Evolutionary conservation across 257 asterid species (phyloP).

Genomic region (Penstemon barbatus): DNA sequence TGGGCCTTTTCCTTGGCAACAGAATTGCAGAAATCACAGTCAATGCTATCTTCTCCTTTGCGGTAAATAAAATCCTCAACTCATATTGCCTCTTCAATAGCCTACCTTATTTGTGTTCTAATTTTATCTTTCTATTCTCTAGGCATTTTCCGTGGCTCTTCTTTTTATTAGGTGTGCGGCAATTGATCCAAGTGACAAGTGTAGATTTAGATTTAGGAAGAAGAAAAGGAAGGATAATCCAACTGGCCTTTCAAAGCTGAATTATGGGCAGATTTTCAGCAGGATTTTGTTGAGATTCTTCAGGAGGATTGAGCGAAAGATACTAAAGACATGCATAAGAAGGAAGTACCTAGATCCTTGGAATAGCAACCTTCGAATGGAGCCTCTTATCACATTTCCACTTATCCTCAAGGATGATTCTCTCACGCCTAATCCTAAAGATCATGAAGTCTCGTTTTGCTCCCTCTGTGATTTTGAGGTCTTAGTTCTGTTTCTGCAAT

Average conservation of each 20-base stretch:
- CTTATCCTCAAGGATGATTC: conserved; percentile 66
- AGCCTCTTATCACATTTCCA: conserved; percentile 72
- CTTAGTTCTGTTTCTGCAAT: neutral
- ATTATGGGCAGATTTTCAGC: conserved; percentile 44
- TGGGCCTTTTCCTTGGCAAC: conserved; percentile 78
- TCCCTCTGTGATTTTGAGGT: conserved; percentile 91
- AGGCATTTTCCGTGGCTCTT: conserved; percentile 73
- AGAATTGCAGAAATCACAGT: conserved; percentile 61
- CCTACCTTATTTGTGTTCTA: neutral
- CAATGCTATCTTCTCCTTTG: conserved; percentile 55
- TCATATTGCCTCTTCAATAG: neutral
- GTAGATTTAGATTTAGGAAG: conserved; percentile 57
- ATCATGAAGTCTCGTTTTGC: conserved; percentile 77
- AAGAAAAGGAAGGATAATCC: conserved; percentile 43
- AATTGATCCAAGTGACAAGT: conserved; percentile 83
- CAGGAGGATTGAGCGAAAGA: conserved; percentile 69
- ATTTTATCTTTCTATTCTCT: neutral
- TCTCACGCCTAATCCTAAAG: conserved; percentile 53
- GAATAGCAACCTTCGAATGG: conserved; percentile 48
- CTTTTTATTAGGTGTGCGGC: conserved; percentile 77
- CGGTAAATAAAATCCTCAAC: conserved; percentile 42
- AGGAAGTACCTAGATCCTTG: conserved; percentile 81
- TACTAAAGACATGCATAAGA: conserved; percentile 72
- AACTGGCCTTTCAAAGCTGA: conserved; percentile 37
- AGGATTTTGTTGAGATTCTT: conserved; percentile 62